Evolutionary conservation across 345 rosid species (phyloP).

Genomic region (Linum tenue): DNA sequence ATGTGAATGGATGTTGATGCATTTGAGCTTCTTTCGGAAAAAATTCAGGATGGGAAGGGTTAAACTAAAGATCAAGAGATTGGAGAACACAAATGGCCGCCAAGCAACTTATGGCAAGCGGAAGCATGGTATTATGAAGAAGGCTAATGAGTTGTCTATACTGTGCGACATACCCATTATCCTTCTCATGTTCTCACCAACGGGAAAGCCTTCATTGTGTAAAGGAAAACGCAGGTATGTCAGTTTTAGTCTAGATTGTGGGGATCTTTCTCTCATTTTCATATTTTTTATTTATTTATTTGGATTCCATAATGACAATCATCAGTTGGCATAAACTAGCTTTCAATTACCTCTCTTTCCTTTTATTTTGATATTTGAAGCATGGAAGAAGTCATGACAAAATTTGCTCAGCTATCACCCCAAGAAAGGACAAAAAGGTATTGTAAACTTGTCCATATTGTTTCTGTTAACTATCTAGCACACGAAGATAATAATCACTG

Average conservation of each 20-base stretch:
- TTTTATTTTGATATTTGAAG: not conserved
- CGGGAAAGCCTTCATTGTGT: slow-evolving; percentile 54
- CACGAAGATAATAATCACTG: not conserved
- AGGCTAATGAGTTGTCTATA: slow-evolving; percentile 65
- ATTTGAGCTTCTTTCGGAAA: not conserved
- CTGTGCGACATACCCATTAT: slow-evolving; percentile 58
- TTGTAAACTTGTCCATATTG: not conserved
- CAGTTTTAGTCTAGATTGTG: not conserved
- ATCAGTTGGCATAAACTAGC: not conserved
- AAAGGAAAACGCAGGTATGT: slow-evolving; percentile 47
- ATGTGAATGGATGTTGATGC: not conserved
- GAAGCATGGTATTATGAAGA: slow-evolving; percentile 64
- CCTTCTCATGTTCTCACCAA: slow-evolving; percentile 78
- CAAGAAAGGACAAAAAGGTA: slow-evolving; percentile 29
- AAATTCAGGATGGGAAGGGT: slow-evolving; percentile 78
- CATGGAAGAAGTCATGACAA: slow-evolving; percentile 2
- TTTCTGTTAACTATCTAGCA: not conserved
- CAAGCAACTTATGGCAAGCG: slow-evolving; percentile 68
- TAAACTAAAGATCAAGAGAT: slow-evolving; percentile 60
- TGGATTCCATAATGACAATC: not conserved
- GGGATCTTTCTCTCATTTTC: not conserved
- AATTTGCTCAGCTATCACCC: slow-evolving; percentile 25
- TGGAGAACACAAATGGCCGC: slow-evolving; percentile 58
- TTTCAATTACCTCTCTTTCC: not conserved
- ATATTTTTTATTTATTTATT: too few relatives aligned